Evolutionary conservation across 2,329 filamentous ascomycete genomes (phyloP).

Genomic region (Chaetomium sp.): DNA sequence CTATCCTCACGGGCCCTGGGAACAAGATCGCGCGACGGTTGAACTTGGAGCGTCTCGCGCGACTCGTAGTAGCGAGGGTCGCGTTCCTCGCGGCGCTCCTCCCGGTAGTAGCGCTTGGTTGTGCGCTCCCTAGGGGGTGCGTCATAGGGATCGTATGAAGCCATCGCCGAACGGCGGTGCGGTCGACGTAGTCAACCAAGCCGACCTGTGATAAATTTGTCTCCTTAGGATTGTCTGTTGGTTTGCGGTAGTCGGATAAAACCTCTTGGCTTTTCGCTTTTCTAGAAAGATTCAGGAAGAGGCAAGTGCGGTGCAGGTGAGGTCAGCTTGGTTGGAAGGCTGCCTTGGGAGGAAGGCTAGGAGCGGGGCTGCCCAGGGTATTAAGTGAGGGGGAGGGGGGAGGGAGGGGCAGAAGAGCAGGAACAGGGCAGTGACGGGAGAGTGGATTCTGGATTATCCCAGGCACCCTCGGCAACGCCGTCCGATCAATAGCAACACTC

Average conservation of each 20-base stretch:
- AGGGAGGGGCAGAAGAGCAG: background rate
- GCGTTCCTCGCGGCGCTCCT: slow-evolving; percentile 54
- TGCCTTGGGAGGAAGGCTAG: slow-evolving; percentile 13
- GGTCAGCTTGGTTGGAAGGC: slow-evolving; percentile 17
- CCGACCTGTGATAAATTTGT: background rate
- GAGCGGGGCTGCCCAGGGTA: slow-evolving; percentile 22
- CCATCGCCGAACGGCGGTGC: slow-evolving; percentile 40
- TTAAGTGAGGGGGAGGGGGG: slow-evolving; percentile 9
- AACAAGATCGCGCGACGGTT: slow-evolving; percentile 55
- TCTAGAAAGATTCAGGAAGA: background rate
- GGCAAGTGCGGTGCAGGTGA: slow-evolving; percentile 5
- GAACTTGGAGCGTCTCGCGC: slow-evolving; percentile 52
- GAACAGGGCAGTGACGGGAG: background rate
- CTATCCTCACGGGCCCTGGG: slow-evolving; percentile 70
- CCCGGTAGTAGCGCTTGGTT: slow-evolving; percentile 54
- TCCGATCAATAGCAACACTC: slow-evolving; percentile 5
- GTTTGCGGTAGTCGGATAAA: slow-evolving; percentile 3
- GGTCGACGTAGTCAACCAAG: slow-evolving; percentile 15
- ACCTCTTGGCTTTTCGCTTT: slow-evolving; percentile 4
- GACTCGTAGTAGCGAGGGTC: slow-evolving; percentile 58
- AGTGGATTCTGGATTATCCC: slow-evolving; percentile 6
- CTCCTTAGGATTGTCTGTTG: slow-evolving; percentile 3
- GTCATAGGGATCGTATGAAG: slow-evolving; percentile 59
- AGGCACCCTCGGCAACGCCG: background rate
- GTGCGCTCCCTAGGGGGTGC: slow-evolving; percentile 48